These are phyloP conservation scores for Dictyophora rubrovolvata DNA, from an alignment of 768 basidiomycete genomes.

Conservation along the genomic window DNA sequence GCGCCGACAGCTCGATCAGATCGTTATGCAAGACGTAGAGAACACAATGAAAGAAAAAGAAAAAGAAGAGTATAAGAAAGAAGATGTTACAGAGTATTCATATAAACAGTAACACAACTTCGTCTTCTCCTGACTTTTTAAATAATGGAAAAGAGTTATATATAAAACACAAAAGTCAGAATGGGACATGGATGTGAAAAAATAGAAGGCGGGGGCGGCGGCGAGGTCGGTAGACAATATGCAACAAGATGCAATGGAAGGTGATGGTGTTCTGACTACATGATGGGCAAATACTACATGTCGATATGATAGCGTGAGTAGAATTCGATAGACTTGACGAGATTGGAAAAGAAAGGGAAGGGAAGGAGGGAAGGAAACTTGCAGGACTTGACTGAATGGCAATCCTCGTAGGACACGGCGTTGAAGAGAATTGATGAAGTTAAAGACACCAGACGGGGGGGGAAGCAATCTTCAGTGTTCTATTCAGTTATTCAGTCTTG, in stretches of 20 bases:
- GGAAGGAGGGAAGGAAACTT: not conserved
- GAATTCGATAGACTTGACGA: not conserved
- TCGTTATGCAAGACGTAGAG: not conserved
- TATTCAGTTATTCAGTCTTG: constrained; percentile 14
- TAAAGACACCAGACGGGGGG: too few relatives aligned
- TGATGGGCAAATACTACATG: not conserved
- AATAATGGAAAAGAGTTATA: not conserved
- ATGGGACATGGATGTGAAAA: not conserved
- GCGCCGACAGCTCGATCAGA: too few relatives aligned
- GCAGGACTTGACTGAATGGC: not conserved
- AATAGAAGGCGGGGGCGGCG: not conserved
- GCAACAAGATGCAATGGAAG: not conserved
- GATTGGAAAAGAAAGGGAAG: not conserved
- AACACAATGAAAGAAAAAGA: not conserved
- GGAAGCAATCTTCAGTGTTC: not conserved
- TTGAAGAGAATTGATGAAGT: not conserved
- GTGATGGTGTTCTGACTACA: not conserved
- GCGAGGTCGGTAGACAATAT: not conserved
- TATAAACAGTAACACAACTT: not conserved
- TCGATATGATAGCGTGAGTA: not conserved
- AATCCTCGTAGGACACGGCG: not conserved
- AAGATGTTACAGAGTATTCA: not conserved
- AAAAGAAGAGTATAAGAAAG: not conserved
- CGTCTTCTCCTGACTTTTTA: not conserved
- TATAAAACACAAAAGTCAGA: not conserved